A percentile compares a stretch with the other conserved stretches of the same genome.
phyloP scores from a whole-genome alignment of 106 monocot species.

The Gastrodia elata region DNA sequence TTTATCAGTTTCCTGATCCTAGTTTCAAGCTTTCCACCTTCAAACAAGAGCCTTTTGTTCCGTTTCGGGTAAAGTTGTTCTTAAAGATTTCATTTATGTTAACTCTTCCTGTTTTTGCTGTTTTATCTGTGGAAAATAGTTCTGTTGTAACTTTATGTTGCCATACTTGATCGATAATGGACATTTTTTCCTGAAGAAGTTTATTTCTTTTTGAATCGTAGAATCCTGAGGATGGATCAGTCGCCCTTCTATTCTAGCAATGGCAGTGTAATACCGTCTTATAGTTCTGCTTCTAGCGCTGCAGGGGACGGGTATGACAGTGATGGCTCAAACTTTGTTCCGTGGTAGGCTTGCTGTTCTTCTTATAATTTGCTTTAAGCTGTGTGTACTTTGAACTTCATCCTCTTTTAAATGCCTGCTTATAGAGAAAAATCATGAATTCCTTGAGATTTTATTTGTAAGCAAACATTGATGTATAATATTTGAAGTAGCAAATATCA shows the following conservation, averaged over 20 bases:
- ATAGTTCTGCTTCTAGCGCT: constrained; percentile 22
- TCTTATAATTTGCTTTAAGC: neutral
- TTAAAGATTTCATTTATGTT: neutral
- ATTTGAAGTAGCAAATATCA: neutral
- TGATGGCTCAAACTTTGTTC: constrained; percentile 70
- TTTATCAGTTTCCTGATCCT: neutral
- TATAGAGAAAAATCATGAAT: neutral
- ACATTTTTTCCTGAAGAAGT: neutral
- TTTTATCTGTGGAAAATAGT: neutral
- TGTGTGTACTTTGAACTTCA: neutral
- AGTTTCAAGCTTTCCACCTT: neutral
- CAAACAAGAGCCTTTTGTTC: neutral
- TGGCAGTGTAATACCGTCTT: constrained; percentile 49
- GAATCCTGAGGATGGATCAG: constrained; percentile 28
- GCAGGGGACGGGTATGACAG: constrained; percentile 86
- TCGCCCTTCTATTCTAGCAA: constrained; percentile 50
- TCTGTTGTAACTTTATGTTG: neutral
- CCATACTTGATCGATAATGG: neutral
- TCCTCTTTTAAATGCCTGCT: neutral
- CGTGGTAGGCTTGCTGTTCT: constrained; percentile 53
- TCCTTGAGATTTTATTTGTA: neutral
- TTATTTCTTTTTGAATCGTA: neutral
- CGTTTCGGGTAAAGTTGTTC: neutral
- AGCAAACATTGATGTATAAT: neutral
- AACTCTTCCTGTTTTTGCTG: neutral